phyloP scores from a whole-genome alignment of 768 basidiomycete species.

The Trametes sanguinea region DNA sequence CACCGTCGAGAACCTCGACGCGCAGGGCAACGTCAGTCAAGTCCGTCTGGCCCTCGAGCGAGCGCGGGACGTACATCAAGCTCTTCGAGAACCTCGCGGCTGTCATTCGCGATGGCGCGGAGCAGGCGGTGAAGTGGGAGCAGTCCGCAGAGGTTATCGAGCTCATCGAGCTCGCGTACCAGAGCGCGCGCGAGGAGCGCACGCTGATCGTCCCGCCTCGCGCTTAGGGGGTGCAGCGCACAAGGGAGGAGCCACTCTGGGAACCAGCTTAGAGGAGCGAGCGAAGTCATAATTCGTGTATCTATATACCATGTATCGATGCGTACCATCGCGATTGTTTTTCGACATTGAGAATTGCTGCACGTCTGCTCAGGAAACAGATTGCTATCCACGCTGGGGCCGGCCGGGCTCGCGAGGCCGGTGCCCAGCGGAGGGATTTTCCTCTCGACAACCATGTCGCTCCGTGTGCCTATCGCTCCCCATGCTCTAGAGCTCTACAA shows the following conservation, averaged over 20 bases:
- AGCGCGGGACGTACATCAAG: conserved; percentile 58
- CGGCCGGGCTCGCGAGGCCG: no score
- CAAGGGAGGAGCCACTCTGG: background rate
- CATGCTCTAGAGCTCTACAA: no score
- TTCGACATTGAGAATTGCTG: background rate
- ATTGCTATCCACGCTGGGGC: no score
- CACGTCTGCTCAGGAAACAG: no score
- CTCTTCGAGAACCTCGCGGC: conserved; percentile 68
- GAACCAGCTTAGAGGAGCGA: background rate
- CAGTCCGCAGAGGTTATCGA: conserved; percentile 72
- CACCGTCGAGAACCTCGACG: conserved; percentile 54
- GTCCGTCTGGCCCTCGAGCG: conserved; percentile 57
- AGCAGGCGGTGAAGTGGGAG: conserved; percentile 68
- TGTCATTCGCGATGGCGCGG: conserved; percentile 56
- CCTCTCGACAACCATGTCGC: no score
- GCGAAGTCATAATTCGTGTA: conserved; percentile 1
- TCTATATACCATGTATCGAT: conserved; percentile 3
- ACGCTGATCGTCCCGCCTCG: conserved; percentile 40
- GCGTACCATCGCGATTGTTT: background rate
- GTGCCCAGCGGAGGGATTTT: no score
- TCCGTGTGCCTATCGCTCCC: no score
- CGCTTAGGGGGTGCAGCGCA: conserved; percentile 2
- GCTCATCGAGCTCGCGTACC: conserved; percentile 73
- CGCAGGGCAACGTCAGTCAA: conserved; percentile 43
- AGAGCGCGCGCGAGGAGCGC: conserved; percentile 63